Conservation (phyloP, 2,329 filamentous ascomycete species). For the Diaporthe helianthi region DNA sequence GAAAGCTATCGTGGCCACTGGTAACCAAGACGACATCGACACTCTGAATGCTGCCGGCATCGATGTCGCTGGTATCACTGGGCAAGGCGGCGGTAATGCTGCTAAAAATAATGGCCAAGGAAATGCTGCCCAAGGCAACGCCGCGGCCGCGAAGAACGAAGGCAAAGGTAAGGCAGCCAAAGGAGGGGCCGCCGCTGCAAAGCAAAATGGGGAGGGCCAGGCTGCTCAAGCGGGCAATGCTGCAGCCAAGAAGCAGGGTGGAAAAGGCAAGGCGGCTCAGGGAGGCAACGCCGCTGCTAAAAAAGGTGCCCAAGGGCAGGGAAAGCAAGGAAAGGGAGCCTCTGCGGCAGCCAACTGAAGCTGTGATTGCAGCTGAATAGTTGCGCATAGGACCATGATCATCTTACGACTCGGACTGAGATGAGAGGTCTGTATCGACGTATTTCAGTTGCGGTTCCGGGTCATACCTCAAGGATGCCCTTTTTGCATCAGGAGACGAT, state of each 20-base stretch:
- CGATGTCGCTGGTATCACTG: conserved; percentile 8
- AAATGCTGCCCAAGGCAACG: neutral
- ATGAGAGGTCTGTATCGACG: too few species aligned
- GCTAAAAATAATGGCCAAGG: neutral
- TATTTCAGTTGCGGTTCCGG: too few species aligned
- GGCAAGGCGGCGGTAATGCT: neutral
- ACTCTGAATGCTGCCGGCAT: conserved; percentile 18
- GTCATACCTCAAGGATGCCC: too few species aligned
- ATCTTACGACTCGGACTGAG: too few species aligned
- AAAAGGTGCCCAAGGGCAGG: neutral
- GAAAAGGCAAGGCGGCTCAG: neutral
- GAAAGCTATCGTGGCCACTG: conserved; percentile 7
- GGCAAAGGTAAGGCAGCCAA: neutral
- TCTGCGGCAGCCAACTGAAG: neutral
- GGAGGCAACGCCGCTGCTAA: neutral
- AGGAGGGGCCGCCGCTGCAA: neutral
- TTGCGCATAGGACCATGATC: neutral
- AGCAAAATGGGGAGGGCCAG: neutral
- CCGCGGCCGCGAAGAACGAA: neutral
- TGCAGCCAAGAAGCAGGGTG: neutral
- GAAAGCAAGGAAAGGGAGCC: neutral
- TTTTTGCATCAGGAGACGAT: too few species aligned
- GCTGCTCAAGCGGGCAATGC: neutral
- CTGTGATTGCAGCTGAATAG: neutral
- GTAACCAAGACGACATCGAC: conserved; percentile 9